Conservation (phyloP, 176 grass and related monocot genomes). For the Triticum timopheevii region DNA sequence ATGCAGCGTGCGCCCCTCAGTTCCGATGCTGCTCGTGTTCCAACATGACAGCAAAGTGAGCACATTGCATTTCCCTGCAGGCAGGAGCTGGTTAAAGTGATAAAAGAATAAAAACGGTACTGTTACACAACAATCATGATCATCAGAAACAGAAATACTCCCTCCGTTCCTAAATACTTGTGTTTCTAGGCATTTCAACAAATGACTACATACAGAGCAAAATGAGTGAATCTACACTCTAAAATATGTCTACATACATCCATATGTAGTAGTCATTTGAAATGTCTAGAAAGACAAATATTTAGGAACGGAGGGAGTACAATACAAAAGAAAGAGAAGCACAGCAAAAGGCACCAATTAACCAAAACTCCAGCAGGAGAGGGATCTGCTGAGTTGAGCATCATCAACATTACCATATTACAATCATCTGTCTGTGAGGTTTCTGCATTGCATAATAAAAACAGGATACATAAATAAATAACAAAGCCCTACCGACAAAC, state of each 20-base stretch:
- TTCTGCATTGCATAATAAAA: constrained; percentile 31
- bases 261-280: no score
- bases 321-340: background rate
- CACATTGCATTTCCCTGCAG: background rate
- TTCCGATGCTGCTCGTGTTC: no score
- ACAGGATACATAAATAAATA: constrained; percentile 6
- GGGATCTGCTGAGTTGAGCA: constrained; percentile 3
- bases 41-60: no score
- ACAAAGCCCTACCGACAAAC: constrained; percentile 39
- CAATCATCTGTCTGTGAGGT: constrained; percentile 49
- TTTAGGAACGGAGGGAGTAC: no score
- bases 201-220: no score
- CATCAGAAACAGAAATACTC: background rate
- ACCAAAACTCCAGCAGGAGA: constrained; percentile 33
- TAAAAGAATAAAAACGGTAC: background rate
- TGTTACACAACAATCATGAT: background rate
- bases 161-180: no score
- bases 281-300: no score
- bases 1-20: no score
- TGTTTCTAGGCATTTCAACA: no score
- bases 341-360: background rate
- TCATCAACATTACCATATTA: constrained; percentile 61
- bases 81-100: background rate
- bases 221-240: no score
- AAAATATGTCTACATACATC: no score